These are phyloP conservation scores for Fraxinus anomala DNA, from an alignment of 257 asterid genomes.

Conservation along the genomic window DNA sequence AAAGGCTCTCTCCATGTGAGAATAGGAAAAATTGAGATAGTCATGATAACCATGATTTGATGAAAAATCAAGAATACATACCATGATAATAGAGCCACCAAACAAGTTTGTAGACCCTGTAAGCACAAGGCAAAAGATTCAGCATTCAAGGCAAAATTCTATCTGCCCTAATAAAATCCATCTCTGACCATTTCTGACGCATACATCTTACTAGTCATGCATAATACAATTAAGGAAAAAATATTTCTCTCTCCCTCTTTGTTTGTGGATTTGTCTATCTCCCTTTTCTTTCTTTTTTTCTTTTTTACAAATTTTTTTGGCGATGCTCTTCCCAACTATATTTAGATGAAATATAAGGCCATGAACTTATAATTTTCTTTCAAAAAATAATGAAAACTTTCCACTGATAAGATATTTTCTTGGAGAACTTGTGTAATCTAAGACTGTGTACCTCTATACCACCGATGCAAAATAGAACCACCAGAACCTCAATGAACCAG, in stretches of 20 bases:
- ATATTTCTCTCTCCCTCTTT: not conserved
- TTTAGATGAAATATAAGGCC: no score
- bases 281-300: not conserved
- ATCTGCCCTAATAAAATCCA: not conserved
- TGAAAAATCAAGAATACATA: constrained; percentile 38
- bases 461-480: constrained; percentile 88
- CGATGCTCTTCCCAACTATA: not conserved
- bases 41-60: not conserved
- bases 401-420: not conserved
- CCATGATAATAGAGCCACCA: constrained; percentile 90
- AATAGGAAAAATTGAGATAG: not conserved
- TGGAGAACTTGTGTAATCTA: not conserved
- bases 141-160: constrained; percentile 20
- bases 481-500: constrained; percentile 86
- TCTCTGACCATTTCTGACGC: not conserved
- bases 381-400: not conserved
- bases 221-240: not conserved
- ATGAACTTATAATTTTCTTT: not conserved
- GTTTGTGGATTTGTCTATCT: not conserved
- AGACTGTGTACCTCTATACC: constrained; percentile 71
- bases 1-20: not conserved
- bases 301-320: not conserved
- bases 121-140: constrained; percentile 31
- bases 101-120: constrained; percentile 94
- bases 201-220: not conserved